Evolutionary conservation across 2,329 filamentous ascomycete species (phyloP).

Genomic region (Knufia petricola): DNA sequence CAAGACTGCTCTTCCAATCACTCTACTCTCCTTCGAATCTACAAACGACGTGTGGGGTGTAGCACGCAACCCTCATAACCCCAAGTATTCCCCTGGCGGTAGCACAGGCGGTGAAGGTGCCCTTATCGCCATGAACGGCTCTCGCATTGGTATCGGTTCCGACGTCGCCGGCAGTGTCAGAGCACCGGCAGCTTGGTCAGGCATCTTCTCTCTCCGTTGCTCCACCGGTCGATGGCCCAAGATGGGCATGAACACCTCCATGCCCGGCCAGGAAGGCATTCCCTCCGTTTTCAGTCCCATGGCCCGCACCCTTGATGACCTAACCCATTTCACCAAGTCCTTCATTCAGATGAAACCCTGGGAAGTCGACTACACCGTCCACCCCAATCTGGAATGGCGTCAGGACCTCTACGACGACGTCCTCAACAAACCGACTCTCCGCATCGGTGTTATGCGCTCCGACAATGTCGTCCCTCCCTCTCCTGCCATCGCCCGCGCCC

Average conservation of each 20-base stretch:
- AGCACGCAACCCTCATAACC: slow-evolving; percentile 71
- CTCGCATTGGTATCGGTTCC: slow-evolving; percentile 79
- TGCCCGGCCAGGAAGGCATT: slow-evolving; percentile 86
- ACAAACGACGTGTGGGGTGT: slow-evolving; percentile 73
- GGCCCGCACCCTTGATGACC: slow-evolving; percentile 72
- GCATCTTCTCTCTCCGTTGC: slow-evolving; percentile 78
- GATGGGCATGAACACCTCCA: slow-evolving; percentile 70
- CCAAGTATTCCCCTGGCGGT: slow-evolving; percentile 76
- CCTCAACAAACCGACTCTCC: slow-evolving; percentile 51
- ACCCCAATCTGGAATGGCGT: slow-evolving; percentile 68
- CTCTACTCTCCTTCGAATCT: slow-evolving; percentile 76
- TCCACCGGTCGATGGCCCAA: slow-evolving; percentile 88
- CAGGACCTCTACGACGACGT: slow-evolving; percentile 50
- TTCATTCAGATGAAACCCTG: slow-evolving; percentile 76
- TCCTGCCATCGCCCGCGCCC: slow-evolving; percentile 69
- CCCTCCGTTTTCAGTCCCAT: slow-evolving; percentile 86
- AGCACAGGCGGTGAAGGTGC: slow-evolving; percentile 80
- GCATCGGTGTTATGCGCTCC: slow-evolving; percentile 66
- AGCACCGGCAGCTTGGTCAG: slow-evolving; percentile 78
- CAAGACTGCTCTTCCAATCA: slow-evolving; percentile 84
- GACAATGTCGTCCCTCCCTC: slow-evolving; percentile 77
- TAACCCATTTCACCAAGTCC: slow-evolving; percentile 72
- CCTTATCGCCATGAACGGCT: slow-evolving; percentile 68
- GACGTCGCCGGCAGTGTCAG: slow-evolving; percentile 87
- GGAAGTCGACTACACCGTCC: slow-evolving; percentile 78